These are phyloP conservation scores for Trichoderma reesei DNA, from an alignment of 495 filamentous ascomycete genomes.

Conservation along the genomic window DNA sequence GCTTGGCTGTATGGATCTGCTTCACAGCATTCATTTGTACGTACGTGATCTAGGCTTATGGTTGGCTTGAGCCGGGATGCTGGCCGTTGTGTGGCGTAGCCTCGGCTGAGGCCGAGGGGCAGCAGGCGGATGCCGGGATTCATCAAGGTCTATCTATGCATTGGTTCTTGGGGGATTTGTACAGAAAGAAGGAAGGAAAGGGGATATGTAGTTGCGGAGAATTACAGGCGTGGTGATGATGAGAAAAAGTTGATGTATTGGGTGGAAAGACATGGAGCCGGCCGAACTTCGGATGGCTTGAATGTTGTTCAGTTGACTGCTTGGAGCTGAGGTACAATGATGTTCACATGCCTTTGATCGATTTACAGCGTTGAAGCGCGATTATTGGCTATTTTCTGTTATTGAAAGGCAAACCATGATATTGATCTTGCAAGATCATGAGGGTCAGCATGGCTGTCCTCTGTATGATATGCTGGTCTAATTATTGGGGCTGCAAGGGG, in stretches of 20 bases:
- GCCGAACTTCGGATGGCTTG: neutral
- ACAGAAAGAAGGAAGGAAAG: neutral
- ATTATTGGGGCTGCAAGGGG: no score
- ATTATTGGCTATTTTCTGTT: neutral
- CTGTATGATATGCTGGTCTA: no score
- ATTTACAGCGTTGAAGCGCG: neutral
- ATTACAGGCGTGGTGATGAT: neutral
- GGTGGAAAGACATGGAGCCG: neutral
- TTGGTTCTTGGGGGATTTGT: neutral
- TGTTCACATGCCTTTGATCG: neutral
- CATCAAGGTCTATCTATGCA: constrained; percentile 19
- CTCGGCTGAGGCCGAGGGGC: constrained; percentile 26
- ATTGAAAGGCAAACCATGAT: neutral
- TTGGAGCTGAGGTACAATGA: neutral
- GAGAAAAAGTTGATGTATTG: neutral
- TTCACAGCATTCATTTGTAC: constrained; percentile 3
- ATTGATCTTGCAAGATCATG: no score
- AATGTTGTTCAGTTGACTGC: neutral
- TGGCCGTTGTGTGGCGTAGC: constrained; percentile 28
- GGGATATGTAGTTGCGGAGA: neutral
- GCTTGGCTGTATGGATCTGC: neutral
- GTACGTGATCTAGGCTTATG: constrained; percentile 43
- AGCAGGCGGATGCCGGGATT: constrained; percentile 17
- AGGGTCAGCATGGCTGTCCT: no score
- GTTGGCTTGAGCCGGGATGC: constrained; percentile 27